Base-by-base conservation (phyloP, 75 land plant species). In the Sequoia sempervirens region DNA sequence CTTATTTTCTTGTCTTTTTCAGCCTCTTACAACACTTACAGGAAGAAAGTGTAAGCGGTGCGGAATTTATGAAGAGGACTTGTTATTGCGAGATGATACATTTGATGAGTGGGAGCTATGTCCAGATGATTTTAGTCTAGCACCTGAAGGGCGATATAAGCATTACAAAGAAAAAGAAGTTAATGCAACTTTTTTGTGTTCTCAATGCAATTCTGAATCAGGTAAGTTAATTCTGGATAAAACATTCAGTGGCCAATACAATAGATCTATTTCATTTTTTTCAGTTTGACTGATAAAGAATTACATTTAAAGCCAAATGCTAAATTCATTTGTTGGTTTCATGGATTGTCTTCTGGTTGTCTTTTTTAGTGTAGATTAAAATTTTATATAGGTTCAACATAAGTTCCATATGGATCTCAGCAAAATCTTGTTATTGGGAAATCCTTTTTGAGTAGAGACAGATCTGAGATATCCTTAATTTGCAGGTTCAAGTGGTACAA, bases 41-140 rank as follows among this genome's bases (percentile, higher is more conserved):
- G 88, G 79, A 18, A 81, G 66, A 52, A 97, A 94, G 85, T 97
- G 99, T 90, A 96, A 96, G 88, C 86, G 99, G 46, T 97, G 98
- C 91, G 98, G 98, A 40, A 52, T 97, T 13, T 97, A 97, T 90
- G 98, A 96, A 84, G 46, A 91, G 86, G 93, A 96, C 72, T 73
- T 50, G 2, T 15, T 96, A 7, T 89, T 87, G 75, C 68, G 85
- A n/a, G 99, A 97, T 89, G 98, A 95, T 79, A 82, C 85, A 15
- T 97, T 90, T 87, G 97, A 94, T 82, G 98, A 96, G 84, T 97
- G 99, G 99, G 99, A 97, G 89, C 88, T 97, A 23, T 97, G 98
- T 84, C 90, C 97, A 66, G 87, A 83, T 75, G 92, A 93, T 69
- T 97, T 97, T 89, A 86, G 82, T 75, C 84, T 45, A 28, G 84